A percentile compares a stretch with the other conserved stretches of the same genome.
Conservation (phyloP, 1,284 basidiomycete species). For the Abortiporus biennis region DNA sequence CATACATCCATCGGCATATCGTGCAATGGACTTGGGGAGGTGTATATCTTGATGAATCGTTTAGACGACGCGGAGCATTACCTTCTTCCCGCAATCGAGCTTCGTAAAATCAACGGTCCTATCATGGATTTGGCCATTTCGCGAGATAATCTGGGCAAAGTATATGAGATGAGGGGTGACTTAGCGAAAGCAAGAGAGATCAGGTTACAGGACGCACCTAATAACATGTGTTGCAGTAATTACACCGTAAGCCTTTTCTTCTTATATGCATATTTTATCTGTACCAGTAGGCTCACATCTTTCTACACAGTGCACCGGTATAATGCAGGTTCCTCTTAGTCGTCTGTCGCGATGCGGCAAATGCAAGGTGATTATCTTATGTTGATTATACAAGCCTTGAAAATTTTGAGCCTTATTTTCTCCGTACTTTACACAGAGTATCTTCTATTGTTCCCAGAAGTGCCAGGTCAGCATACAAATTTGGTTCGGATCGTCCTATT, state of each 20-base stretch:
- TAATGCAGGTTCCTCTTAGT: conserved; percentile 13
- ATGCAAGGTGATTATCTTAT: conserved; percentile 10
- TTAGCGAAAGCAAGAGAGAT: conserved; percentile 21
- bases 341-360: conserved; percentile 14
- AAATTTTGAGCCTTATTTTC: not conserved
- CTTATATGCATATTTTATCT: no score
- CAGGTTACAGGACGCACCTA: conserved; percentile 20
- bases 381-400: not conserved
- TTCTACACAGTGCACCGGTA: conserved; percentile 6
- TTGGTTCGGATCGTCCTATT: not conserved
- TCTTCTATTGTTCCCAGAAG: conserved; percentile 14
- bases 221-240: conserved; percentile 26
- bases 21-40: conserved; percentile 27
- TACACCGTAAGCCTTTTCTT: conserved; percentile 13
- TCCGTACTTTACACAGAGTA: no score
- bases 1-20: conserved; percentile 22
- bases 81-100: conserved; percentile 22
- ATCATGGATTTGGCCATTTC: conserved; percentile 26
- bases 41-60: conserved; percentile 25
- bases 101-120: conserved; percentile 18
- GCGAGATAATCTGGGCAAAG: conserved; percentile 27
- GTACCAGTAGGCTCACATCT: no score
- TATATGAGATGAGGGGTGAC: conserved; percentile 27
- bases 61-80: conserved; percentile 28
- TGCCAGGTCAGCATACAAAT: conserved; percentile 12